These are phyloP conservation scores for Hemisphaericaspora nanyangensis DNA, from an alignment of 805 yeast genomes.

Conservation along the genomic window DNA sequence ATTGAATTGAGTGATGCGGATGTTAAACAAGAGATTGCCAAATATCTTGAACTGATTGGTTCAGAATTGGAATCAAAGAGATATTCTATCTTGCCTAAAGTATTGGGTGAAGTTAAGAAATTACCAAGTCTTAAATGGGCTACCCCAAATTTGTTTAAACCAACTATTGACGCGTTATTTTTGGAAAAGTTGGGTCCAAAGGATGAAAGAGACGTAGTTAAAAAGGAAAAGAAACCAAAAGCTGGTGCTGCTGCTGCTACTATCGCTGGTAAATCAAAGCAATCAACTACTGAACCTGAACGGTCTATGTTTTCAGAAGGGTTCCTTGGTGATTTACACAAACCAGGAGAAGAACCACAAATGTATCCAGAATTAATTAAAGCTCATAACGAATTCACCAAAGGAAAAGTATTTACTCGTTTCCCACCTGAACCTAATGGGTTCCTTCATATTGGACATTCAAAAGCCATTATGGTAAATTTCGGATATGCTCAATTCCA, in stretches of 20 bases:
- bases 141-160: slow-evolving; percentile 79
- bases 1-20: slow-evolving; percentile 63
- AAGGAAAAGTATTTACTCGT: slow-evolving; percentile 84
- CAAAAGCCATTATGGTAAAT: slow-evolving; percentile 95
- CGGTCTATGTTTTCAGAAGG: slow-evolving; percentile 94
- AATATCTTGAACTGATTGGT: slow-evolving; percentile 57
- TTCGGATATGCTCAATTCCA: slow-evolving; percentile 93
- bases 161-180: slow-evolving; percentile 76
- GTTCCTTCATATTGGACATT: slow-evolving; percentile 94
- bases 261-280: slow-evolving; percentile 3
- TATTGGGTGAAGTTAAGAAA: slow-evolving; percentile 73
- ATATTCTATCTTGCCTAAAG: slow-evolving; percentile 72
- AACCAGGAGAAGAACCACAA: slow-evolving; percentile 94
- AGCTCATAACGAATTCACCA: slow-evolving; percentile 73
- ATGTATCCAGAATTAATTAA: slow-evolving; percentile 78
- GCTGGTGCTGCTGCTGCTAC: slow-evolving; percentile 13
- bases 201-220: slow-evolving; percentile 86
- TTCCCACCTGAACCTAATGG: slow-evolving; percentile 99
- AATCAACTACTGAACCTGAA: slow-evolving; percentile 13
- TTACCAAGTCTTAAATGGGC: slow-evolving; percentile 88
- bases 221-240: slow-evolving; percentile 69
- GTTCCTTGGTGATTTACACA: slow-evolving; percentile 90
- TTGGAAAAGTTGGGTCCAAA: slow-evolving; percentile 81
- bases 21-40: slow-evolving; percentile 52
- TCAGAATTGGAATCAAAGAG: slow-evolving; percentile 65